Evolutionary conservation across 164 flowering plant species (phyloP), one percentile per base, ranked within the genome.

Genomic region (Piper longum): DNA sequence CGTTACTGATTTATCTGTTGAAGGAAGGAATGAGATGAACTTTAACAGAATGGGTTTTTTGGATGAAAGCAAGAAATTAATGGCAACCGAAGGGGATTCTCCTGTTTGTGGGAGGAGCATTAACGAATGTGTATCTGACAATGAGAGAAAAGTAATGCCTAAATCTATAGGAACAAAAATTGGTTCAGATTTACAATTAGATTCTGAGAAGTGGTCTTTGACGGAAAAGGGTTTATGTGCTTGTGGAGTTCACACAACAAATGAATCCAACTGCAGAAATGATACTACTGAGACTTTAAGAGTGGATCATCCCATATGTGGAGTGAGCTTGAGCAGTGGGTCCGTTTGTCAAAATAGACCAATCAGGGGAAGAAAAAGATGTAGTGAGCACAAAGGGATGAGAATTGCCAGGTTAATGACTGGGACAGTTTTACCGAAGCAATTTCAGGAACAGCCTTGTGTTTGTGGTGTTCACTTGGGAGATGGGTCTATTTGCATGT

Each of bases 311-410:
- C 39, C 16, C 60, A 16, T 70, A 36, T 68, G 70, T 57, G 62
- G 66, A 40, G 66, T 68, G 43, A 41, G 58, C 55, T 56, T 68
- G 17, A 68, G 68, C 57, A 66, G 74, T 72, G 75, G 75, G 54
- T 64, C 74, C n/a, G 40, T 73, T 40, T 86, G 91, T 62, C 76
- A 43, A 62, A 73, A 43, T 18, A 69, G 58, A n/a, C 81, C 88
- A 41, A 67, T 81, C 63, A 19, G 68, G 54, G 82, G 88, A 42
- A 81, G 81, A 66, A 81, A 81, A 60, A 75, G 91, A 61, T 87
- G 93, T 48, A 36, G 36, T 16, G 26, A 60, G 54, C 67, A 65
- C 55, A 58, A 45, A 54, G 75, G 65, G 62, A 58, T 55, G 67
- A 71, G 69, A 66, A 67, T 73, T 41, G 63, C 45, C 57, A 64